Percentiles rank a stretch among this genome's conserved stretches.
Conservation (phyloP, 106 monocot genomes). For the Dendrobium huoshanense region DNA sequence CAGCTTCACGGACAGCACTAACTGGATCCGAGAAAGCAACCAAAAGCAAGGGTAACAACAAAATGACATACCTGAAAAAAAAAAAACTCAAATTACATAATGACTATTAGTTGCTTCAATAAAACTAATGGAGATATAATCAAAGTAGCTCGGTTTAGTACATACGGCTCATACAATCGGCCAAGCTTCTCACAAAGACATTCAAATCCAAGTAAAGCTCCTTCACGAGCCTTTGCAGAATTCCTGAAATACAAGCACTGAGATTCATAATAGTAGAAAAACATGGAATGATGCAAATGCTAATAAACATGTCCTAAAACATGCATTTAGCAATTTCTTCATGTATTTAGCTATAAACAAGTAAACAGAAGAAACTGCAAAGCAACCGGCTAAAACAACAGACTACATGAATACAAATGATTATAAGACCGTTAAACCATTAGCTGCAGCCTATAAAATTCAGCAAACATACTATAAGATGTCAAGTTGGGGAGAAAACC, state of each 20-base stretch:
- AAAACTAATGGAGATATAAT: background rate
- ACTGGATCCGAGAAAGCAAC: constrained; percentile 98
- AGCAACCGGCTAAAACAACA: background rate
- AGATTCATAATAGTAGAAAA: background rate
- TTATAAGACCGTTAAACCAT: background rate
- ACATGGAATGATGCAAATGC: background rate
- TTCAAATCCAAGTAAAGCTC: constrained; percentile 93
- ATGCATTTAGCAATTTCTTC: background rate
- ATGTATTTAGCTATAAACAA: background rate
- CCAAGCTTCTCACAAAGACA: constrained; percentile 98
- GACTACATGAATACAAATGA: background rate
- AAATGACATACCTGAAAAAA: constrained; percentile 79
- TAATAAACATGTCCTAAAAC: background rate
- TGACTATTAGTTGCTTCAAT: background rate
- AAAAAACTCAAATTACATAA: constrained; percentile 7
- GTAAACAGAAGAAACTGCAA: background rate
- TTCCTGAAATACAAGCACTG: constrained; percentile 30
- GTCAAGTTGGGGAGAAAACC: constrained; percentile 24
- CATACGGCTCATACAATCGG: constrained; percentile 96
- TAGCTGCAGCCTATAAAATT: background rate
- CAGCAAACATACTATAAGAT: background rate
- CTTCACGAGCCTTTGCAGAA: constrained; percentile 92
- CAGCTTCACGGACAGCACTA: constrained; percentile 86
- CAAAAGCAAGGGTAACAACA: constrained; percentile 86
- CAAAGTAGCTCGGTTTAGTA: background rate